Evolutionary conservation across 169 alveolate genomes (phyloP).

Genomic region (Theileria orientalis): DNA sequence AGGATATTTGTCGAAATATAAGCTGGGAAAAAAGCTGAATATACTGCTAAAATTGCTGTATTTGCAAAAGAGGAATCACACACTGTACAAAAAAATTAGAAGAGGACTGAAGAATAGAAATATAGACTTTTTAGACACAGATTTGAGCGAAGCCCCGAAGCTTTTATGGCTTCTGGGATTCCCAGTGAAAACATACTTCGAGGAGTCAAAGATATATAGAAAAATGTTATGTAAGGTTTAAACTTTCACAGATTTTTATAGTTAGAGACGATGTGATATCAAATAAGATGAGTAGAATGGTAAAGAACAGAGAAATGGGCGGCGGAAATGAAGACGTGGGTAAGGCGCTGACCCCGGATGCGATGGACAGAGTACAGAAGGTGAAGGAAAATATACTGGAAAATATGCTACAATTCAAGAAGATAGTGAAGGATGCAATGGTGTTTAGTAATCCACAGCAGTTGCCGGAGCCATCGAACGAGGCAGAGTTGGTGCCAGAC

Average conservation of each 20-base stretch:
- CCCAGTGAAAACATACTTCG: constrained; percentile 33
- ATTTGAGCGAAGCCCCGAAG: constrained; percentile 41
- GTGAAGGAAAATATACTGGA: constrained; percentile 31
- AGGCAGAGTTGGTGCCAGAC: constrained; percentile 15
- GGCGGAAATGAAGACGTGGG: neutral
- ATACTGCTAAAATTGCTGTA: constrained; percentile 16
- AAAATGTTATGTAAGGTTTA: neutral
- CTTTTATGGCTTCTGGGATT: constrained; percentile 55
- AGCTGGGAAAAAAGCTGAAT: constrained; percentile 36
- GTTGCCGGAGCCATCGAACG: constrained; percentile 48
- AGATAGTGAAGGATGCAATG: constrained; percentile 17
- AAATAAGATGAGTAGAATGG: neutral
- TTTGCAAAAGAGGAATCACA: constrained; percentile 14
- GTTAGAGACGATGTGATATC: constrained; percentile 4
- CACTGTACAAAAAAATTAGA: constrained; percentile 16
- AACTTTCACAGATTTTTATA: neutral
- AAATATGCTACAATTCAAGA: neutral
- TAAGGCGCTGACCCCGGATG: constrained; percentile 12
- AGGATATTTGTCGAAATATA: constrained; percentile 19
- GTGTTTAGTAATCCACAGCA: constrained; percentile 12
- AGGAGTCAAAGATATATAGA: neutral
- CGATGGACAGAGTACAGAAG: constrained; percentile 11
- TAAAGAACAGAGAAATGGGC: neutral
- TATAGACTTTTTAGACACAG: constrained; percentile 19
- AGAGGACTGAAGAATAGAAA: neutral